A percentile compares a stretch with the other conserved stretches of the same genome.
phyloP scores from a whole-genome alignment of 2,329 filamentous ascomycete species.

The Aureobasidium sp. region DNA sequence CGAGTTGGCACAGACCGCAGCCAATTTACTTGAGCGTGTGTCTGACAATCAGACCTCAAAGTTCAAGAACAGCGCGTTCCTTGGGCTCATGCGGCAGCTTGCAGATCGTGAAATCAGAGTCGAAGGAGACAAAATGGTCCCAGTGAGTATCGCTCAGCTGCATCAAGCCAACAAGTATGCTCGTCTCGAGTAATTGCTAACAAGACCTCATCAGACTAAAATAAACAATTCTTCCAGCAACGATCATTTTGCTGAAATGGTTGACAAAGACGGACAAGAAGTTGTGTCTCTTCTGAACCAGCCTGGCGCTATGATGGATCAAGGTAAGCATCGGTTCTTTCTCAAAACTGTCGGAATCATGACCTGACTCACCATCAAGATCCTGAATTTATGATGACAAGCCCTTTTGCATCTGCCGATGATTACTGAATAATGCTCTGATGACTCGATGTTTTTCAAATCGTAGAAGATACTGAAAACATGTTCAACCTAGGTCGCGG shows the following conservation, averaged over 20 bases:
- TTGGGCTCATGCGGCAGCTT: conserved; percentile 69
- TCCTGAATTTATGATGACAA: conserved; percentile 25
- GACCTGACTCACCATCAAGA: conserved; percentile 17
- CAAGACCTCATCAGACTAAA: not conserved
- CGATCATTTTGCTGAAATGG: not conserved
- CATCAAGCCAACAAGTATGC: not conserved
- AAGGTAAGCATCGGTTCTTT: not conserved
- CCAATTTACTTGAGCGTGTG: conserved; percentile 61
- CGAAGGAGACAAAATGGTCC: conserved; percentile 61
- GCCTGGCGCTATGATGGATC: conserved; percentile 15
- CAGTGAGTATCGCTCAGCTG: conserved; percentile 34
- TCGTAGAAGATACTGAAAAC: not conserved
- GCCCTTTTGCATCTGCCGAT: conserved; percentile 19
- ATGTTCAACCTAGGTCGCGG: not conserved
- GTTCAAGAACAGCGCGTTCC: conserved; percentile 71
- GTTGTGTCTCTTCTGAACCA: conserved; percentile 29
- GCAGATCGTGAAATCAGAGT: conserved; percentile 66
- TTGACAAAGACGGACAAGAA: conserved; percentile 25
- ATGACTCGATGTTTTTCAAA: not conserved
- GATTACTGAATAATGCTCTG: conserved; percentile 12
- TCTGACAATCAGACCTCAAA: conserved; percentile 63
- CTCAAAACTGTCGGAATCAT: not conserved
- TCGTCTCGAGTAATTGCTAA: not conserved
- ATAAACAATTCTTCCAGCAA: not conserved
- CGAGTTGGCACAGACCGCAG: conserved; percentile 66